A percentile compares a stretch with the other conserved stretches of the same genome.
phyloP scores from a whole-genome alignment of 208 protist species.

The Acanthamoeba lenticulata region DNA sequence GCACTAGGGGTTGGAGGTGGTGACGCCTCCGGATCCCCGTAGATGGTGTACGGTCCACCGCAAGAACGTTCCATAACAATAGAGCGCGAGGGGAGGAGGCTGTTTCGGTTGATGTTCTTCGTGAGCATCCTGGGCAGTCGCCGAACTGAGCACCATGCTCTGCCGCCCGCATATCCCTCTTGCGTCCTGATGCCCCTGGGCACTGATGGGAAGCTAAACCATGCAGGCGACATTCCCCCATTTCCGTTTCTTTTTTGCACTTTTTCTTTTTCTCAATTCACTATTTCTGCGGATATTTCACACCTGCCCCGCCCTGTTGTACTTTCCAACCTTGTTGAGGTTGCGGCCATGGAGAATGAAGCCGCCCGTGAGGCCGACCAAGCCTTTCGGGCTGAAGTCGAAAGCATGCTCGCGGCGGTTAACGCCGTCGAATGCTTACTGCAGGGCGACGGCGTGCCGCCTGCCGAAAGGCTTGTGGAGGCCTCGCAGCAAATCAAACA shows the following conservation, averaged over 20 bases:
- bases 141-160: background rate
- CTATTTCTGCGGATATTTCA: background rate
- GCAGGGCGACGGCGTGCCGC: background rate
- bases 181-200: background rate
- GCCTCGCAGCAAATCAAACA: background rate
- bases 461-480: background rate
- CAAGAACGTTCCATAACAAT: slow-evolving; percentile 17
- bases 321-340: no score
- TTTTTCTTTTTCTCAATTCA: background rate
- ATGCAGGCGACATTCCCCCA: background rate
- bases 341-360: no score
- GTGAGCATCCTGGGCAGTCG: background rate
- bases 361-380: no score
- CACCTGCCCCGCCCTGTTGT: background rate
- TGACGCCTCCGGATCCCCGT: slow-evolving; percentile 10
- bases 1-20: background rate
- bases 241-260: no score
- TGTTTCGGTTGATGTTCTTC: background rate
- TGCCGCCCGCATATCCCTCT: background rate
- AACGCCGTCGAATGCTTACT: background rate
- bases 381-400: no score
- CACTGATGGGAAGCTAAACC: slow-evolving; percentile 41
- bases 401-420: background rate
- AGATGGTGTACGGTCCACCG: slow-evolving; percentile 55
- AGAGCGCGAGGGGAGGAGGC: background rate